phyloP scores from a whole-genome alignment of 768 basidiomycete genomes.

The Leccinum barrowsii region DNA sequence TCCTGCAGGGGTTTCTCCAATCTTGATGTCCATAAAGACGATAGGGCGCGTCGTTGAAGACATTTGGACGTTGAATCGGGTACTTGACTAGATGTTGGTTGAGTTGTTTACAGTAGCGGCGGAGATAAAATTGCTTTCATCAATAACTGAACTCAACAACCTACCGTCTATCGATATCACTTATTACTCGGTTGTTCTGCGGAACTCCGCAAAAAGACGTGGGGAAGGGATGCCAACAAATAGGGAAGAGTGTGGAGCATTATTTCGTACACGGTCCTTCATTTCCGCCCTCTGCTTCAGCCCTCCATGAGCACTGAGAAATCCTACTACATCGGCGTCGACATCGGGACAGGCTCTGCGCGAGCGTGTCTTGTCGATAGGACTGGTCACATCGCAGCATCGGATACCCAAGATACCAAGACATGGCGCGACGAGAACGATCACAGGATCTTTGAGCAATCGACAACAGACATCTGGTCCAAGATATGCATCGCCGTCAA shows the following conservation, averaged over 20 bases:
- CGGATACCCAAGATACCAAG: conserved; percentile 74
- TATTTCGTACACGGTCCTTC: conserved; percentile 4
- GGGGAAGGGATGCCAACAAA: background rate
- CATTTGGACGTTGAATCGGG: conserved; percentile 25
- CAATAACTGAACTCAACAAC: background rate
- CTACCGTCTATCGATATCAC: background rate
- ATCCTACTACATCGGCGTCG: conserved; percentile 66
- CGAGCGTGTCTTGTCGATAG: conserved; percentile 76
- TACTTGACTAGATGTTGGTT: background rate
- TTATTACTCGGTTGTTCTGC: background rate
- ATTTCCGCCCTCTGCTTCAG: background rate
- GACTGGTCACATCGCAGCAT: conserved; percentile 69
- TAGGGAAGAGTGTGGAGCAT: conserved; percentile 10
- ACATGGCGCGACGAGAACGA: conserved; percentile 84
- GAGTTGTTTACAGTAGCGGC: background rate
- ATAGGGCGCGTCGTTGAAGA: conserved; percentile 66
- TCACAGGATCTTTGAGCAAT: conserved; percentile 96
- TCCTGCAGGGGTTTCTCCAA: conserved; percentile 95
- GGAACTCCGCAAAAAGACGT: background rate
- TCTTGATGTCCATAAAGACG: conserved; percentile 96
- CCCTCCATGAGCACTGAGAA: conserved; percentile 34
- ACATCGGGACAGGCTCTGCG: conserved; percentile 93
- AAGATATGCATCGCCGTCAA: conserved; percentile 60
- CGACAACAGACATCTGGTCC: conserved; percentile 83
- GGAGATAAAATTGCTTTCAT: background rate